Evolutionary conservation across 2,329 filamentous ascomycete genomes (phyloP).

Genomic region (Periconia sp.): DNA sequence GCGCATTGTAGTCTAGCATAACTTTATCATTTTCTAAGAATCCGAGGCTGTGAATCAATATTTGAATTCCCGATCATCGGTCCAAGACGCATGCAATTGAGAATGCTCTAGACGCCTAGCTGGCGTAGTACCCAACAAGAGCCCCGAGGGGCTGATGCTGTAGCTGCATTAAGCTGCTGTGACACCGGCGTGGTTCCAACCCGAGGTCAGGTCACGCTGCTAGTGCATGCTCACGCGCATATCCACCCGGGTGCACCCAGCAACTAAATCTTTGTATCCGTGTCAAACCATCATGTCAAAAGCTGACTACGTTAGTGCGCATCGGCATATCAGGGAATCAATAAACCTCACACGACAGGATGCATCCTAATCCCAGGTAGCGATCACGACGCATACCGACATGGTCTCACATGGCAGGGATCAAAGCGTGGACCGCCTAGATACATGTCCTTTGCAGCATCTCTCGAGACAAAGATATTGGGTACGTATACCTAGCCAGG

Average conservation of each 20-base stretch:
- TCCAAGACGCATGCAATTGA: no score
- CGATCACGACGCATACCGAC: no score
- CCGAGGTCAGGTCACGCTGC: no score
- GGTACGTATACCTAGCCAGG: no score
- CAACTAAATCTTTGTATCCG: no score
- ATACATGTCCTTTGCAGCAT: background rate
- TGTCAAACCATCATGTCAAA: no score
- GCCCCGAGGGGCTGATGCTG: no score
- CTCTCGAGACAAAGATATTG: background rate
- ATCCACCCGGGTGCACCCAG: no score
- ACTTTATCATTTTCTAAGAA: background rate
- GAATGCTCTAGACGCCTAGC: no score
- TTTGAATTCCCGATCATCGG: background rate
- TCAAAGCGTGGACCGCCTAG: background rate
- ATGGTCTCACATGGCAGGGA: no score
- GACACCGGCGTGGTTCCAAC: no score
- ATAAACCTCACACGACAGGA: background rate
- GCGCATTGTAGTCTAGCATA: background rate
- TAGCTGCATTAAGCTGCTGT: background rate
- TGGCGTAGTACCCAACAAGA: background rate
- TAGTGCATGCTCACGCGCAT: no score
- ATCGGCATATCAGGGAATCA: background rate
- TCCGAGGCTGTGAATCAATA: background rate
- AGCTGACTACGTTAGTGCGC: background rate
- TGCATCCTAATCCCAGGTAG: background rate